phyloP scores from a whole-genome alignment of 2,329 filamentous ascomycete genomes.

The Tolypocladium album region DNA sequence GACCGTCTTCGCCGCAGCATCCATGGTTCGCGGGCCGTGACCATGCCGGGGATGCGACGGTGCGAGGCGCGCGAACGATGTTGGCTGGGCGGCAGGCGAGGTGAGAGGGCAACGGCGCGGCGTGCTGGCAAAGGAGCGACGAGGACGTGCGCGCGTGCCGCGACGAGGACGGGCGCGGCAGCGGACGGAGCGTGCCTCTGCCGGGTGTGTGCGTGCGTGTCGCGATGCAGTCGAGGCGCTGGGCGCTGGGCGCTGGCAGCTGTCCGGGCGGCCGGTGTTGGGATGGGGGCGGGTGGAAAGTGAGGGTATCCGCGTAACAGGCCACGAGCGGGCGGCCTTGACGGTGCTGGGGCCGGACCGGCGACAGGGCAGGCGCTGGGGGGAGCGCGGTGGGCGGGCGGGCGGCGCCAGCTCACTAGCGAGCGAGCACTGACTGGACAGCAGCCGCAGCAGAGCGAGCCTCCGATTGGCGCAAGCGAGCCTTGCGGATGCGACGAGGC shows the following conservation, averaged over 20 bases:
- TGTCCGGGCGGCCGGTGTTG: neutral
- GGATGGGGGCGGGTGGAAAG: neutral
- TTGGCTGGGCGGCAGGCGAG: neutral
- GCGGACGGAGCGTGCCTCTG: neutral
- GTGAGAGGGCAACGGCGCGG: neutral
- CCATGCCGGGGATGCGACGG: constrained; percentile 20
- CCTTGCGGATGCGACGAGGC: neutral
- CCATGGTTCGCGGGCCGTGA: constrained; percentile 37
- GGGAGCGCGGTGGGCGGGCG: no score
- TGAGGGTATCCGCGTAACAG: neutral
- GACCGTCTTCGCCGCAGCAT: constrained; percentile 47
- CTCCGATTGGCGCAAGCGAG: neutral
- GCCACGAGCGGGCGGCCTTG: neutral
- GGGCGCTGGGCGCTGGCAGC: neutral
- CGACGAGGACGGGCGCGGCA: neutral
- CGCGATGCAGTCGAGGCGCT: neutral
- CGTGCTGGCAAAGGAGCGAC: neutral
- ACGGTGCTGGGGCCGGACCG: neutral
- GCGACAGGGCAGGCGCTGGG: neutral
- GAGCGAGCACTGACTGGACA: neutral
- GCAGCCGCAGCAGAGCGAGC: no score
- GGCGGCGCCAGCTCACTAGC: no score
- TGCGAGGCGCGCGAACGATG: constrained; percentile 2
- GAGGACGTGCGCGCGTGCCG: neutral
- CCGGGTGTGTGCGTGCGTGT: neutral